Evolutionary conservation across 1,139 yeast species (phyloP), one percentile per base, ranked within the genome.

Genomic region (Sugiyamaella grinbergsii): DNA sequence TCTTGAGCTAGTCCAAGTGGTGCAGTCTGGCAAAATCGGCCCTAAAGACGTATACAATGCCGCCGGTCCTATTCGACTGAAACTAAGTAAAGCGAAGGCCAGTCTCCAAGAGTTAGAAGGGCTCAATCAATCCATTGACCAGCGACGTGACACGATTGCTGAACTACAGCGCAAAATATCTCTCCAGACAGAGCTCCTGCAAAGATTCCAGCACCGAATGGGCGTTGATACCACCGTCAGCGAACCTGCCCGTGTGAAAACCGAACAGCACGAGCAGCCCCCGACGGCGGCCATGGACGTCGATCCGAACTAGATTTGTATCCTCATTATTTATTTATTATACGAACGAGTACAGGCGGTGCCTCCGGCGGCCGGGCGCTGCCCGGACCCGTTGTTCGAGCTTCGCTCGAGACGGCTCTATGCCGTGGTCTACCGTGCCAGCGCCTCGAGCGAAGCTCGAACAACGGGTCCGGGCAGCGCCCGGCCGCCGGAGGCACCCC

Each of bases 61-160:
- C 53, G 64, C 65, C 2, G 65, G 65, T 5, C 58, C 64, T 2
- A 60, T 62, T 20, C 54, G 65, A 29, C 58, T 58, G n/a, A 55
- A 54, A 43, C 45, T 62, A 20, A 50, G 57, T 23, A 47, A 51
- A 23, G 63, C 62, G 13, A 53, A 54, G 34, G 50, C 54, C 24
- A 40, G 50, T 4, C 34, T 61, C 20, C 47, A 51, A 16, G 54
- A 56, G 10, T 38, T 61, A 4, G 58, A 54, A 11, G 58, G 58
- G 10, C 41, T 58, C 28, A 60, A 62, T 38, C 55, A 58, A 37
- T 50, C 53, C 28, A 42, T 60, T 11, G 58, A 49, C 10, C 50
- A 57, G 36, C 54, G 61, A 7, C 42, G 50, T 5, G 15, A 31
- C 1, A 47, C 43, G 7, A 47, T 51, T 13, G 23, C 40, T 5